A percentile compares a stretch with the other conserved stretches of the same genome.
Evolutionary conservation across 306 rosid species (phyloP).

Genomic region (Cicer judaicum): DNA sequence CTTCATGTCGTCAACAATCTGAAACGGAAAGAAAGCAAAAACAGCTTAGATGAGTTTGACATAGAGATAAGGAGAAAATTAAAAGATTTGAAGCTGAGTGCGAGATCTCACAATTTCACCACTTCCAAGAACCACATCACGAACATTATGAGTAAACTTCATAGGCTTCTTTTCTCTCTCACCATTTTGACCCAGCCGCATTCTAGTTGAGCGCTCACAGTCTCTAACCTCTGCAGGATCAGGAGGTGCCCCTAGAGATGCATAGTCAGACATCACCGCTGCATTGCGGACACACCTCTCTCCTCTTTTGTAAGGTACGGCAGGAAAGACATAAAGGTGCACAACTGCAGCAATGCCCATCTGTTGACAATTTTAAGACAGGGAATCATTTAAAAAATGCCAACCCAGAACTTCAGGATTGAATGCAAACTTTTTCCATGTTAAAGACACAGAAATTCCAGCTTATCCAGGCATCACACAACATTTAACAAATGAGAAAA

Average conservation of each 20-base stretch:
- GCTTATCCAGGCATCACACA: slow-evolving; percentile 14
- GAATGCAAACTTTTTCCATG: slow-evolving; percentile 26
- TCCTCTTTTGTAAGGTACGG: slow-evolving; percentile 94
- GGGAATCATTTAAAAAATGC: slow-evolving; percentile 36
- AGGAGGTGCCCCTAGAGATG: slow-evolving; percentile 82
- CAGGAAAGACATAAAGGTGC: slow-evolving; percentile 93
- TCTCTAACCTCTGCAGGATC: slow-evolving; percentile 96
- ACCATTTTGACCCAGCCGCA: slow-evolving; percentile 62
- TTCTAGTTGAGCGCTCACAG: slow-evolving; percentile 72
- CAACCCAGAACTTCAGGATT: slow-evolving; percentile 23
- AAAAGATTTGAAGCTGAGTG: slow-evolving; percentile 30
- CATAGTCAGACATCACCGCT: slow-evolving; percentile 88
- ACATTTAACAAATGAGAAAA: slow-evolving; percentile 6
- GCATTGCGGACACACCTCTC: slow-evolving; percentile 98
- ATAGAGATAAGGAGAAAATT: neutral
- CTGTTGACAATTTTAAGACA: slow-evolving; percentile 60
- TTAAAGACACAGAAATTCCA: slow-evolving; percentile 24
- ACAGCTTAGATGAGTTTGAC: slow-evolving; percentile 34
- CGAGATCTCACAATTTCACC: slow-evolving; percentile 85
- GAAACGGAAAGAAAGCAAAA: slow-evolving; percentile 42
- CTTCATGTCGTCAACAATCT: slow-evolving; percentile 99
- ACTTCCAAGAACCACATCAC: slow-evolving; percentile 93
- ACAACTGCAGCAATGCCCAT: slow-evolving; percentile 97
- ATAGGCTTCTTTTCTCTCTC: slow-evolving; percentile 65
- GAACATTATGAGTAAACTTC: slow-evolving; percentile 86